Evolutionary conservation across 495 filamentous ascomycete species (phyloP).

Genomic region (Tuber indicum): DNA sequence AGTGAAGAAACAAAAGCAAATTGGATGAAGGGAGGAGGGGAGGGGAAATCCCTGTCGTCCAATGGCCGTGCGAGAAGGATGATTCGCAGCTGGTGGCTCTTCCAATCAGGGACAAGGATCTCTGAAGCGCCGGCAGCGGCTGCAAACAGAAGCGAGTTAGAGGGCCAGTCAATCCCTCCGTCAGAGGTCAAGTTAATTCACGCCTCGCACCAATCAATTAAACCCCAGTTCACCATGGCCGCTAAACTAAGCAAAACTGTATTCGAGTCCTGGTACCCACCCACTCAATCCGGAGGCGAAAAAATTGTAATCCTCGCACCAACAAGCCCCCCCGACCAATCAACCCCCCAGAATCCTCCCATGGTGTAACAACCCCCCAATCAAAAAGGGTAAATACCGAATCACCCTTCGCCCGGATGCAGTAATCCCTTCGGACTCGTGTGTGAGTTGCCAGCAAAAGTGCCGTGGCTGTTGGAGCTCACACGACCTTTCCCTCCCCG

Average conservation of each 20-base stretch:
- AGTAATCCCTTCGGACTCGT: not conserved
- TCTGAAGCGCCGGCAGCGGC: not conserved
- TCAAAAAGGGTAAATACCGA: not conserved
- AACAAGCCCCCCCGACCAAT: not conserved
- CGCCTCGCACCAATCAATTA: not conserved
- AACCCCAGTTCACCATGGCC: not conserved
- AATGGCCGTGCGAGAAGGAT: not conserved
- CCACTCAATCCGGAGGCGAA: not conserved
- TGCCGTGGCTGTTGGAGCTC: not conserved
- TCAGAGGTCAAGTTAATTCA: not conserved
- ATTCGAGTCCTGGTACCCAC: not conserved
- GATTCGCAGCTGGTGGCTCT: not conserved
- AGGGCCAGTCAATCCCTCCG: not conserved
- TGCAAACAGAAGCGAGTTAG: not conserved
- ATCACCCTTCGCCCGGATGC: not conserved
- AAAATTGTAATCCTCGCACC: no score
- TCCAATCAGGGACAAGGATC: constrained; percentile 1
- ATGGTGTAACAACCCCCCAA: not conserved
- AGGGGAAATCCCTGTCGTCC: not conserved
- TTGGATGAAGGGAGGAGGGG: not conserved
- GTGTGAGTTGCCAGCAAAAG: not conserved
- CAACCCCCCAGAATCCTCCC: not conserved
- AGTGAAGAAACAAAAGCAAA: no score
- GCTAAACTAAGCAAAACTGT: not conserved
- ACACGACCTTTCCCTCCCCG: not conserved